Evolutionary conservation across 2,329 filamentous ascomycete genomes (phyloP), one percentile per base, ranked within the genome.

Genomic region (Penicillium sumatraense): DNA sequence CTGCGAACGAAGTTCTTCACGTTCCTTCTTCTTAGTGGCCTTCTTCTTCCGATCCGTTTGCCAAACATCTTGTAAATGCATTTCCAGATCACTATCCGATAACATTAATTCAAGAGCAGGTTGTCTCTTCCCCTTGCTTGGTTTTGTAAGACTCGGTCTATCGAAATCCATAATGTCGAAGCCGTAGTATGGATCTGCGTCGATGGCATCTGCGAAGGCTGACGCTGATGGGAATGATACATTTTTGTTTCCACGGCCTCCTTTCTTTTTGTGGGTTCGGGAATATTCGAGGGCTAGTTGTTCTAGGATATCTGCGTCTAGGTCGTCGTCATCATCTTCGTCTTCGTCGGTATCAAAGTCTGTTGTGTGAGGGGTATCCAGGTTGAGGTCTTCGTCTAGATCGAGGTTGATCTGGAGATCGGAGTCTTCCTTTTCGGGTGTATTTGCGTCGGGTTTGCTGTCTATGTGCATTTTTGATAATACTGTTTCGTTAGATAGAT

Each of bases 141-240:
- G 88, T 58, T 82, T 85, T 52, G 81, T 83, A 5, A 92, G 72
- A 50, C 86, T 91, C 1, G 87, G 86, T 23, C 87, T 82, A 14
- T 89, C 83, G 75, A 89, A 91, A 66, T 96, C 90, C 88, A 95
- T 93, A 41, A 96, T 79, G 67, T 96, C 91, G 60, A 96, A 88
- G 8, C 86, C 89, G 57, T 88, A 86, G 57, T 86, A 83, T 2
- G 83, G 82, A 60, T 84, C 81, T 58, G 77, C 73, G n/a, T 86
- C 83, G 2, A 86, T 74, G 0, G 80, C 78, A 67, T 86, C 84
- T 3, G 83, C 84, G 63, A 87, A 80, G 14, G 80, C 76, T 42
- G 78, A 78, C 5, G 84, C 85, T 33, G 80, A 78, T 14, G 82
- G 81, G 64, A 85, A 86, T n/a, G n/a, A n/a, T 33, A 64, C 58